These are phyloP conservation scores for Platanthera zijinensis DNA, from an alignment of 106 monocot species.

Conservation along the genomic window DNA sequence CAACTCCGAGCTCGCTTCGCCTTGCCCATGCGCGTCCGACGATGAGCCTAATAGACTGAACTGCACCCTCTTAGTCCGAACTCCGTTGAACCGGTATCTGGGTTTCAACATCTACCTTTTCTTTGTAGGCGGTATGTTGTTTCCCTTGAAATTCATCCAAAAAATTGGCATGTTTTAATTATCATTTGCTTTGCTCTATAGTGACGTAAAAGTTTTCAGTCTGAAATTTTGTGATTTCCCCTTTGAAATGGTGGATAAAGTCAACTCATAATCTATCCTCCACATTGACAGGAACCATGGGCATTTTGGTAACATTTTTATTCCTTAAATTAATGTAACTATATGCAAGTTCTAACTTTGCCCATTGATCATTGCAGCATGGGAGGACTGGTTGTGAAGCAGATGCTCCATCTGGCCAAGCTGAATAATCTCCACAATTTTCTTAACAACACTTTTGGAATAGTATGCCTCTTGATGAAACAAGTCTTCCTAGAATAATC, in stretches of 20 bases:
- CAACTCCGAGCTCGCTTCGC: too few species aligned
- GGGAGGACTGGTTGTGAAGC: conserved; percentile 96
- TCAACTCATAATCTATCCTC: not conserved
- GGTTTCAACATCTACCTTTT: not conserved
- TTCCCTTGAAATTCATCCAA: not conserved
- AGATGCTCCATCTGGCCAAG: conserved; percentile 89
- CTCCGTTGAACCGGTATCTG: too few species aligned
- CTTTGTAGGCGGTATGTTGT: not conserved
- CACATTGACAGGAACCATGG: not conserved
- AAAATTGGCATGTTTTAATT: not conserved
- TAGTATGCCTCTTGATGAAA: conserved; percentile 35
- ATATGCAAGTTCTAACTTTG: not conserved
- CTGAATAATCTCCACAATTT: conserved; percentile 52
- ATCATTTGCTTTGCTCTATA: not conserved
- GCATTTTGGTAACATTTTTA: not conserved
- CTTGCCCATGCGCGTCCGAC: too few species aligned
- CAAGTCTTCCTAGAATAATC: not conserved
- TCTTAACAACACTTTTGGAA: conserved; percentile 78
- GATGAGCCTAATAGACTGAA: too few species aligned
- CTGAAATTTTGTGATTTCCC: too few species aligned
- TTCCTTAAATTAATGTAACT: not conserved
- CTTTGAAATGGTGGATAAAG: too few species aligned
- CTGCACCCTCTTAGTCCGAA: too few species aligned
- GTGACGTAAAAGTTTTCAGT: too few species aligned
- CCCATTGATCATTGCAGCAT: conserved; percentile 49